Evolutionary conservation across 495 filamentous ascomycete genomes (phyloP).

Genomic region (Chaetomium cochliodes): DNA sequence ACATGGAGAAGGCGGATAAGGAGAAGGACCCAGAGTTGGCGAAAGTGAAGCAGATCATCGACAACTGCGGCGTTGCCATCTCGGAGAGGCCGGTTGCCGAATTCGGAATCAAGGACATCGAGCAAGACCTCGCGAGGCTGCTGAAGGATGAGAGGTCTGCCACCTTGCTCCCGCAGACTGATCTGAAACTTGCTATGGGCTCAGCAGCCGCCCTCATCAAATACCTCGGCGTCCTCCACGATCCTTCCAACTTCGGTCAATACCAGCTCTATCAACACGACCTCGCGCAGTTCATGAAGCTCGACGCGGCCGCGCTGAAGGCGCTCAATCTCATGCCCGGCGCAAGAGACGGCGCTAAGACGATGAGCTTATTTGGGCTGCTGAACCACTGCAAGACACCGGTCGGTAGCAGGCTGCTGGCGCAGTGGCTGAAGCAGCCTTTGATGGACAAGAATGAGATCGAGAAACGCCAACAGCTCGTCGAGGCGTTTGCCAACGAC

Average conservation of each 20-base stretch:
- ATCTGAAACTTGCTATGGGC: constrained; percentile 95
- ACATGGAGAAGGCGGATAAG: constrained; percentile 63
- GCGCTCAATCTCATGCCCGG: constrained; percentile 97
- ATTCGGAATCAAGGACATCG: constrained; percentile 89
- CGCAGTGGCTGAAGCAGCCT: constrained; percentile 98
- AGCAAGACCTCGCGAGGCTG: constrained; percentile 86
- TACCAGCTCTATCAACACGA: constrained; percentile 98
- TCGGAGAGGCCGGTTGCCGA: constrained; percentile 73
- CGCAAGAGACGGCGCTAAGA: constrained; percentile 88
- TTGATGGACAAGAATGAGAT: constrained; percentile 91
- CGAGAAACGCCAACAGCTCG: constrained; percentile 86
- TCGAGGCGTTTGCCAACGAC: constrained; percentile 91
- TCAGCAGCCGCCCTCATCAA: constrained; percentile 92
- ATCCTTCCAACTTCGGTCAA: constrained; percentile 91
- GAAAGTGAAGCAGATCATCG: constrained; percentile 84
- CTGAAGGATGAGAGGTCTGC: constrained; percentile 80
- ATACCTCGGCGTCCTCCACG: constrained; percentile 87
- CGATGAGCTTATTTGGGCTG: constrained; percentile 93
- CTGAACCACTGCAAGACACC: constrained; percentile 98
- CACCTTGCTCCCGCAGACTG: constrained; percentile 79
- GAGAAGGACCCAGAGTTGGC: constrained; percentile 84
- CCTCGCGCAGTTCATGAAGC: constrained; percentile 95
- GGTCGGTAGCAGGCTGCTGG: constrained; percentile 81
- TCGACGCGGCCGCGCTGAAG: constrained; percentile 90
- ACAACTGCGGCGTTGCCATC: constrained; percentile 86